phyloP scores from a whole-genome alignment of 495 filamentous ascomycete species.

The Trichocladium uniseriatum region DNA sequence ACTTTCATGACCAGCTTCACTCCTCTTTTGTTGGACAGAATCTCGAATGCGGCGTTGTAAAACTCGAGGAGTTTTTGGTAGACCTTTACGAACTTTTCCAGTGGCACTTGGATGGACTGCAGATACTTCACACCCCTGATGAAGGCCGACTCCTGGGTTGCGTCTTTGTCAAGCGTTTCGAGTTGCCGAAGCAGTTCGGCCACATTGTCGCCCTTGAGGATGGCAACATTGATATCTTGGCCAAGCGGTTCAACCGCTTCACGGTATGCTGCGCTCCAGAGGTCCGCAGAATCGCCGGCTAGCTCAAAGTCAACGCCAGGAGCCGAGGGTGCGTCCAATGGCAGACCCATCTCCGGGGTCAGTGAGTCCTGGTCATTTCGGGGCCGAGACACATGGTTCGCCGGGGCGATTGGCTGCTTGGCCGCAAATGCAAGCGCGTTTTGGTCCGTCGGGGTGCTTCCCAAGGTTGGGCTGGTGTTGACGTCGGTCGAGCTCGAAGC shows the following conservation, averaged over 20 bases:
- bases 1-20: too few species aligned
- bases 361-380: too few species aligned
- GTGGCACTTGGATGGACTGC: background rate
- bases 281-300: background rate
- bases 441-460: too few species aligned
- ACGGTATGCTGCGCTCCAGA: slow-evolving; percentile 15
- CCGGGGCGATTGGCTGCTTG: too few species aligned
- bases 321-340: too few species aligned
- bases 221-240: background rate
- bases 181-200: background rate
- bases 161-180: slow-evolving; percentile 9
- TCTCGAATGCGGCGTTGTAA: background rate
- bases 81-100: slow-evolving; percentile 8
- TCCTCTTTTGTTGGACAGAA: background rate
- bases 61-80: slow-evolving; percentile 13
- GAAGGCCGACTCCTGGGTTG: slow-evolving; percentile 1
- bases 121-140: background rate
- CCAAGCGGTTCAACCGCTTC: slow-evolving; percentile 11
- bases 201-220: background rate
- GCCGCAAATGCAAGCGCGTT: too few species aligned
- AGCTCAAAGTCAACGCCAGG: too few species aligned
- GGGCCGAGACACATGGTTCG: too few species aligned
- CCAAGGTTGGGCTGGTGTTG: too few species aligned
- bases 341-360: too few species aligned
- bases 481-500: too few species aligned